These are phyloP conservation scores for Monosporozyma unispora DNA, from an alignment of 805 yeast genomes.

Conservation along the genomic window DNA sequence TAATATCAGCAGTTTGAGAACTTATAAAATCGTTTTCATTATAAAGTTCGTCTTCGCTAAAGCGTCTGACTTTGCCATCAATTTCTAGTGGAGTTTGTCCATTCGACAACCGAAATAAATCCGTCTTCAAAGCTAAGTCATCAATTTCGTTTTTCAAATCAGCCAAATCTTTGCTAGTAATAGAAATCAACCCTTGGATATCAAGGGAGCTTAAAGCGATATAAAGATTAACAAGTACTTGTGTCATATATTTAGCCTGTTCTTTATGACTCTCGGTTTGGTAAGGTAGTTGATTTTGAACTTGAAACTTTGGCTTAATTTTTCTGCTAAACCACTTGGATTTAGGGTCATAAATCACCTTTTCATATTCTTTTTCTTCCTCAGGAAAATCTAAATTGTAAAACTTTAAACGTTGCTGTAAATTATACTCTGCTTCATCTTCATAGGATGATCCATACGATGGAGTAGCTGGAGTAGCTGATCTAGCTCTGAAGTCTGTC, in stretches of 20 bases:
- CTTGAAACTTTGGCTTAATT: constrained; percentile 26
- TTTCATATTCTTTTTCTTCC: constrained; percentile 28
- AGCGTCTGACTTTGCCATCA: constrained; percentile 25
- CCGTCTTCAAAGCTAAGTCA: constrained; percentile 47
- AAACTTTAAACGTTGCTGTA: constrained; percentile 28
- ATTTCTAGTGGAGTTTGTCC: constrained; percentile 30
- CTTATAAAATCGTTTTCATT: constrained; percentile 28
- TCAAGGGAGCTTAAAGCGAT: constrained; percentile 70
- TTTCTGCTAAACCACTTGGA: constrained; percentile 35
- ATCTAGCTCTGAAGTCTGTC: constrained; percentile 8
- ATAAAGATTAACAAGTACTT: constrained; percentile 71
- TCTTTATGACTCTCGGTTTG: constrained; percentile 57
- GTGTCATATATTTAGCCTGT: constrained; percentile 64
- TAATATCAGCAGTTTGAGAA: constrained; percentile 24
- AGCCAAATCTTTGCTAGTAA: constrained; percentile 61
- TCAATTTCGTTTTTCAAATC: constrained; percentile 31
- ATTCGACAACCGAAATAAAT: constrained; percentile 31
- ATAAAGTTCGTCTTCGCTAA: constrained; percentile 27
- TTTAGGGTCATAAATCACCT: constrained; percentile 24
- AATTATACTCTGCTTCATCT: constrained; percentile 16
- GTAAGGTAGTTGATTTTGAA: constrained; percentile 55
- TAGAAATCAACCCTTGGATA: constrained; percentile 57
- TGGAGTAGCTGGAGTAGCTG: constrained; percentile 20
- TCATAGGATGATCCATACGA: constrained; percentile 15
- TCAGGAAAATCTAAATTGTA: constrained; percentile 48